Evolutionary conservation across 345 rosid species (phyloP).

Genomic region (Citrus mangshanensis): DNA sequence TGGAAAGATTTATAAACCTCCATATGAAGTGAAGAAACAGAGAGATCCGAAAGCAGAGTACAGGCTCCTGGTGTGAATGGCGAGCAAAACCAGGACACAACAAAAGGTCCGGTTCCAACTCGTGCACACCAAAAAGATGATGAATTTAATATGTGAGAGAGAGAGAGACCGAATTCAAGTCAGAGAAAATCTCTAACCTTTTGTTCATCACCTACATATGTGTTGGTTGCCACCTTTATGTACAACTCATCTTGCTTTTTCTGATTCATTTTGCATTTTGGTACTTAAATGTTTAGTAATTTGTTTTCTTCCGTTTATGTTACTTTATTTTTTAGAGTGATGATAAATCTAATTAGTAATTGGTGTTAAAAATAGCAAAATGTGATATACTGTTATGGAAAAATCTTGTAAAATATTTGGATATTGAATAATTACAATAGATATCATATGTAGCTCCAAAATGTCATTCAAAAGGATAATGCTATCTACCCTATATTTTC

Average conservation of each 20-base stretch:
- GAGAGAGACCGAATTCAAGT: background rate
- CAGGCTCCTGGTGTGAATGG: too few species aligned
- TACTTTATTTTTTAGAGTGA: too few species aligned
- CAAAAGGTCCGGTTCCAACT: conserved; percentile 10
- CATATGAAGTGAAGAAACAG: background rate
- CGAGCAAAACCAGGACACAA: conserved; percentile 3
- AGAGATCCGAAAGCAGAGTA: background rate
- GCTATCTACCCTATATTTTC: background rate
- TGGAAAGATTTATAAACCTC: background rate
- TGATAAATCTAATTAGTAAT: too few species aligned
- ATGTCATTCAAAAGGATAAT: background rate
- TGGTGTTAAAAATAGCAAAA: too few species aligned
- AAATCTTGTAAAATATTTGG: too few species aligned
- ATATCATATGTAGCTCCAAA: background rate
- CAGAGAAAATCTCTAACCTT: background rate
- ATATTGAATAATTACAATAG: too few species aligned
- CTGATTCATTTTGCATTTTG: background rate
- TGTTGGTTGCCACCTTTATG: background rate
- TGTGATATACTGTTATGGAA: too few species aligned
- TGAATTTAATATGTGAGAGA: background rate
- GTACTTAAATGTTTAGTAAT: background rate
- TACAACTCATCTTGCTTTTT: background rate
- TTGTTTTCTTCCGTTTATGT: background rate
- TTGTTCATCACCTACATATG: background rate
- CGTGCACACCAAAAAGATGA: background rate